Evolutionary conservation across 2,329 filamentous ascomycete genomes (phyloP), one percentile per base, ranked within the genome.

Genomic region (Periglandula ipomoeae): DNA sequence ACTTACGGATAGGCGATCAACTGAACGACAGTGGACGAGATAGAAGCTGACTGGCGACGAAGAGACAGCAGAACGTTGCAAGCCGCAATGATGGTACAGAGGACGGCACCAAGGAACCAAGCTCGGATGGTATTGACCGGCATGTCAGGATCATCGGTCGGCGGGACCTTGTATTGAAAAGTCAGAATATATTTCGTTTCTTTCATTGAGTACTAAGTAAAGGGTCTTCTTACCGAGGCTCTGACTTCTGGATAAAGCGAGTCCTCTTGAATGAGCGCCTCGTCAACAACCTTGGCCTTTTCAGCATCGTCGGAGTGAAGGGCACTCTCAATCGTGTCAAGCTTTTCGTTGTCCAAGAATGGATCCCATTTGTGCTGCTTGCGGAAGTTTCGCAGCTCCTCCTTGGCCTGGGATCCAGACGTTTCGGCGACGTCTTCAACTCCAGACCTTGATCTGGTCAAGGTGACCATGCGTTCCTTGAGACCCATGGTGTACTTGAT

Each of bases 81-180:
- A n/a, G n/a, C n/a, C n/a, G n/a, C n/a, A n/a, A n/a, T n/a, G n/a
- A 79, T 61, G 1, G 79, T 82, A 51, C 77, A 76, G 50, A 81
- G 69, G 35, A 82, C 2, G 47, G 76, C 53, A 27, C 79, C 79
- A 49, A 83, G 75, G 5, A 60, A 55, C 79, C 79, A 82, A 9
- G 78, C 76, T 17, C 79, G 78, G 50, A 82, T 70, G 3, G 79
- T 82, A 59, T 75, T 78, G 47, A 70, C 67, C 6, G 74, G 71
- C 5, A 76, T 58, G 11, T 78, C 74, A 22, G 20, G 19, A 49
- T 79, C 74, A 49, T 73, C 68, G 50, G 74, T 75, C 17, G 69
- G 61, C 1, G 58, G 59, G 3, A 58, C 51, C 56, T 56, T n/a
- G n/a, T n/a, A n/a, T n/a, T n/a, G n/a, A n/a, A n/a, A n/a, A n/a